Evolutionary conservation across 441 rosid genomes (phyloP), one percentile per base, ranked within the genome.

Genomic region (Metrosideros polymorpha): DNA sequence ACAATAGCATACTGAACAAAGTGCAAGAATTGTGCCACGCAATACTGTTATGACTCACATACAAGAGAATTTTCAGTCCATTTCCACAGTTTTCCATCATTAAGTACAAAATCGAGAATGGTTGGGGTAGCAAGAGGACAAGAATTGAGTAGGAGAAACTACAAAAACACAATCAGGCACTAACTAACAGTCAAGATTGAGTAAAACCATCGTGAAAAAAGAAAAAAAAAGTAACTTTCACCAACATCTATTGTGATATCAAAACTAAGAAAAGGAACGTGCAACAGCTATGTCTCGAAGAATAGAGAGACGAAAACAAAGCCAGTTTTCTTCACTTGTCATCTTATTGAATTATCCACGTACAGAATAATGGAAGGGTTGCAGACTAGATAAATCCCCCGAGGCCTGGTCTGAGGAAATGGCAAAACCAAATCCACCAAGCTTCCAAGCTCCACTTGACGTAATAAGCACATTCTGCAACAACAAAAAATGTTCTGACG

Each of bases 401-500:
- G 88, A 88, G 83, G 91, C 91, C 89, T 95, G 97, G 87, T 95
- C 96, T 45, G 91, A 89, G 87, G 98, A 85, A 89, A 95, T 88
- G 85, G 99, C 94, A 93, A 95, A 95, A 83, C 98, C 94, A 91
- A 98, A 98, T 86, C 99, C 99, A 83, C 96, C 95, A 89, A 98
- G 98, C 91, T 98, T 98, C 99, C 99, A 98, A 32, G 99, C 98
- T 86, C 99, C 99, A 91, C 91, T 91, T 54, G 96, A 93, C 45
- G 99, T 98, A 87, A 98, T 93, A 82, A 95, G 89, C 87, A 96
- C 92, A 92, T 95, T 98, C 99, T 96, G 97, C 90, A 89, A 85
- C n/a, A 56, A 49, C 32, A 55, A 9, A 54, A 83, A 56, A 17
- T 2, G 19, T 24, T 18, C 25, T 9, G 9, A 42, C 17, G 17